phyloP scores from a whole-genome alignment of 805 yeast genomes.

The Scheffersomyces stipitis region DNA sequence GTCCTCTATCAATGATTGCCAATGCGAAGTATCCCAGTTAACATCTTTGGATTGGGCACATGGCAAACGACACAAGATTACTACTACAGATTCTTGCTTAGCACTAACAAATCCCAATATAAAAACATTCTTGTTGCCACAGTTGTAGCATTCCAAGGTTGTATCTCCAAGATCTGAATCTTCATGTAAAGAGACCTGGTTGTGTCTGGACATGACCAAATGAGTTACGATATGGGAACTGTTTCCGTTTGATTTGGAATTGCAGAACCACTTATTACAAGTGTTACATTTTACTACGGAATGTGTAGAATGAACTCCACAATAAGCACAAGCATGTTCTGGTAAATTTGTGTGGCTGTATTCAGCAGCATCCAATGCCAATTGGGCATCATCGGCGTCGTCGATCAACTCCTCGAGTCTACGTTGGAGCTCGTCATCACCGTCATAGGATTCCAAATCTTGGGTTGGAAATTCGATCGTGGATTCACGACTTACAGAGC shows the following conservation, averaged over 20 bases:
- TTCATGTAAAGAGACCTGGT: constrained; percentile 69
- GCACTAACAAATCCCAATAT: constrained; percentile 86
- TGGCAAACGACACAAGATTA: constrained; percentile 82
- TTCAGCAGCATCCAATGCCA: neutral
- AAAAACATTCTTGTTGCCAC: constrained; percentile 81
- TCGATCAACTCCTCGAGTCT: constrained; percentile 9
- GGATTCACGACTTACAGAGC: too few species aligned
- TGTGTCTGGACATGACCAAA: constrained; percentile 77
- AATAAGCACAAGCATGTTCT: constrained; percentile 55
- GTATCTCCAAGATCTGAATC: constrained; percentile 87
- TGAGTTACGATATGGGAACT: constrained; percentile 87
- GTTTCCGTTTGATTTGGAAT: constrained; percentile 55
- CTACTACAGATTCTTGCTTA: constrained; percentile 81
- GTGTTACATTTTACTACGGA: constrained; percentile 73
- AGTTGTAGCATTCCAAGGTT: constrained; percentile 82
- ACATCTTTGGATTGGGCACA: constrained; percentile 75
- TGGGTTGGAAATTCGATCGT: too few species aligned
- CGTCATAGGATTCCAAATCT: neutral
- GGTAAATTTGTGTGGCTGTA: constrained; percentile 11
- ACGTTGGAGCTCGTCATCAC: constrained; percentile 4
- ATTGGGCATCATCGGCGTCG: constrained; percentile 3
- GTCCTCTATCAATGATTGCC: constrained; percentile 85
- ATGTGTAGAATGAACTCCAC: constrained; percentile 66
- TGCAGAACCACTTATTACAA: constrained; percentile 90
- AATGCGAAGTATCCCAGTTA: constrained; percentile 83